Conservation (phyloP, 2,329 filamentous ascomycete genomes). For the Venturia effusa region DNA sequence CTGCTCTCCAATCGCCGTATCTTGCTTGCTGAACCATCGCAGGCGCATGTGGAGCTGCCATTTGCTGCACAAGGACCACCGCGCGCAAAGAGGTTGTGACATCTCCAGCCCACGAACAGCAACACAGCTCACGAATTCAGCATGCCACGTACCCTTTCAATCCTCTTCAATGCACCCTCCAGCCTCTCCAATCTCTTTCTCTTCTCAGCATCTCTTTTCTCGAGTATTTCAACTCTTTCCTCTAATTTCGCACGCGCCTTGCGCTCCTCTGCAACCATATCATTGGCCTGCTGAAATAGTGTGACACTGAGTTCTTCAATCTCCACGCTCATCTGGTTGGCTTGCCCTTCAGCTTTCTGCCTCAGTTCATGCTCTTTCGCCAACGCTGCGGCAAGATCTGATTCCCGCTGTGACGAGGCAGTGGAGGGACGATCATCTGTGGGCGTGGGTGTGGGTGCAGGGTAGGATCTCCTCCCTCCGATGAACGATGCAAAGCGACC, state of each 20-base stretch:
- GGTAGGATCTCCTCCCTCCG: constrained; percentile 23
- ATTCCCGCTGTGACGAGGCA: constrained; percentile 21
- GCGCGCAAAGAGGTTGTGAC: background rate
- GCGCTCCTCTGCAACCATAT: constrained; percentile 74
- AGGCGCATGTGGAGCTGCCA: background rate
- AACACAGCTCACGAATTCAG: constrained; percentile 23
- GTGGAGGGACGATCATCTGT: constrained; percentile 18
- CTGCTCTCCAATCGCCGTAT: no score
- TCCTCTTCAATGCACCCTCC: constrained; percentile 58
- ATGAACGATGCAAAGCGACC: constrained; percentile 33
- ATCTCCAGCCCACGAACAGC: background rate
- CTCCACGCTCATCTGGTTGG: constrained; percentile 57
- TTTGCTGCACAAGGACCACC: background rate
- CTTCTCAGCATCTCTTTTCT: constrained; percentile 61
- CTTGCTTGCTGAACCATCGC: background rate
- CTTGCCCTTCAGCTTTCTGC: constrained; percentile 55
- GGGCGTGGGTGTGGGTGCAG: constrained; percentile 7
- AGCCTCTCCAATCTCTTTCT: constrained; percentile 55
- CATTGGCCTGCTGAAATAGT: constrained; percentile 73
- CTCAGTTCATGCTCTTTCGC: constrained; percentile 56
- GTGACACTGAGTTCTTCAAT: constrained; percentile 67
- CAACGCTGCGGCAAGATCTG: constrained; percentile 51
- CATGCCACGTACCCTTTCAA: constrained; percentile 58
- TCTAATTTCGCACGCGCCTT: constrained; percentile 60
- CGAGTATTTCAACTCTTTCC: constrained; percentile 56